Conservation (phyloP, 2,329 filamentous ascomycete genomes). For the Aureobasidium lini region DNA sequence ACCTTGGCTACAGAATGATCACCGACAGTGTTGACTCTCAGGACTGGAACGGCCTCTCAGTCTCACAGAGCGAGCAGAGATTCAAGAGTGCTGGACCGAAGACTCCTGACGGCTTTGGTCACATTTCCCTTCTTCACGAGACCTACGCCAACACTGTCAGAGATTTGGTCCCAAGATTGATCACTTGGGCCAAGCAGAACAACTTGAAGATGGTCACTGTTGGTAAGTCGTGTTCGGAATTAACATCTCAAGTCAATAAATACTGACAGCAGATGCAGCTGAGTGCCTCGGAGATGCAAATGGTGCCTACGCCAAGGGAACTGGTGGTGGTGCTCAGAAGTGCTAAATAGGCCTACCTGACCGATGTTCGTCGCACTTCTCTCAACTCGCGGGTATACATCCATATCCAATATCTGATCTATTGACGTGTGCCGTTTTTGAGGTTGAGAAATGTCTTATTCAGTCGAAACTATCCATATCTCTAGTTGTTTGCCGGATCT, state of each 20-base stretch:
- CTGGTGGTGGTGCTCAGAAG: neutral
- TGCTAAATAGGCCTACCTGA: neutral
- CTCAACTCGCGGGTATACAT: too few relatives aligned
- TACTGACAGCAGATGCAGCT: neutral
- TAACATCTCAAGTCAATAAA: too few relatives aligned
- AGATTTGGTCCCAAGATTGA: slow-evolving; percentile 1
- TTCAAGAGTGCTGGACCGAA: neutral
- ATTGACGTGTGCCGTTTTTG: too few relatives aligned
- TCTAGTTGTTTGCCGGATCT: too few relatives aligned
- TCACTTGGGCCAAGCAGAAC: slow-evolving; percentile 12
- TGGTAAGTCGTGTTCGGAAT: neutral
- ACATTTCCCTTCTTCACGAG: slow-evolving; percentile 5
- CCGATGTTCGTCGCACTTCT: too few relatives aligned
- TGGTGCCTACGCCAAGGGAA: slow-evolving; percentile 2
- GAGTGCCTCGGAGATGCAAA: neutral
- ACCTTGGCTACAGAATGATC: slow-evolving; percentile 12
- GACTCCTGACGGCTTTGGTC: neutral
- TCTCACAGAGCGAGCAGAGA: neutral
- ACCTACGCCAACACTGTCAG: neutral
- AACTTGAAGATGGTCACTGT: slow-evolving; percentile 11
- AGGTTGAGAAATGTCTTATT: too few relatives aligned
- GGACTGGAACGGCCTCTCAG: slow-evolving; percentile 7
- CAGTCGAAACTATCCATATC: too few relatives aligned
- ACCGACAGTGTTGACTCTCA: slow-evolving; percentile 8
- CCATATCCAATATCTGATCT: too few relatives aligned